A percentile compares a stretch with the other conserved stretches of the same genome.
Conservation (phyloP, 2,329 filamentous ascomycete species). For the Trichophyton schoenleinii region DNA sequence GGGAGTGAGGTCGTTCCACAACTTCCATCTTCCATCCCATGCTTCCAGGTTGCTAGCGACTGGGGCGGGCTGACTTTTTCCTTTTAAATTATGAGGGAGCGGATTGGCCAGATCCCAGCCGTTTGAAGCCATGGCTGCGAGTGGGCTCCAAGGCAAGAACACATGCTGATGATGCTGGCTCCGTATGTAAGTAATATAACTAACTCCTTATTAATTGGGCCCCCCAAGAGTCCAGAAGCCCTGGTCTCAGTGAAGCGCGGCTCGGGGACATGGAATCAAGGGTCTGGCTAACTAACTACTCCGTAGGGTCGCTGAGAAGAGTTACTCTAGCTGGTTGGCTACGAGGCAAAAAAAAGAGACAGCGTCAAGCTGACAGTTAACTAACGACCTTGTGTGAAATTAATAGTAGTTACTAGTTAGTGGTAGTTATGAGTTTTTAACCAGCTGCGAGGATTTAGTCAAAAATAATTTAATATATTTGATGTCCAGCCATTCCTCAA, state of each 20-base stretch:
- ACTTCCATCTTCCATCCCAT: too few species aligned
- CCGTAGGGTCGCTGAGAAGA: too few species aligned
- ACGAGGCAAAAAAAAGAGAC: too few species aligned
- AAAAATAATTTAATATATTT: not conserved
- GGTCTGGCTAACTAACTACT: not conserved
- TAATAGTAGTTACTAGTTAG: too few species aligned
- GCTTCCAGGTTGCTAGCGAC: too few species aligned
- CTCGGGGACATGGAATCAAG: not conserved
- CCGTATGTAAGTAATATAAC: not conserved
- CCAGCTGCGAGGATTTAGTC: too few species aligned
- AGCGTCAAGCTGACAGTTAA: too few species aligned
- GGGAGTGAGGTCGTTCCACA: too few species aligned
- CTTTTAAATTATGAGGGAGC: not conserved
- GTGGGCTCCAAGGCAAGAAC: not conserved
- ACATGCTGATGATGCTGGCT: not conserved
- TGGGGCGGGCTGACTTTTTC: too few species aligned
- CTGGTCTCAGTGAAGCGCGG: not conserved
- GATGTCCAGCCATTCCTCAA: not conserved
- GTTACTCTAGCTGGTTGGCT: too few species aligned
- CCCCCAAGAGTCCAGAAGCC: not conserved
- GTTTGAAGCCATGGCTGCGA: not conserved
- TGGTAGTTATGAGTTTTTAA: too few species aligned
- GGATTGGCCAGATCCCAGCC: not conserved
- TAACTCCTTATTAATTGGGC: not conserved
- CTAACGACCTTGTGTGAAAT: too few species aligned